Evolutionary conservation across 1,139 yeast species (phyloP), one percentile per base, ranked within the genome.

Genomic region (Yamadazyma atmosphaerica): DNA sequence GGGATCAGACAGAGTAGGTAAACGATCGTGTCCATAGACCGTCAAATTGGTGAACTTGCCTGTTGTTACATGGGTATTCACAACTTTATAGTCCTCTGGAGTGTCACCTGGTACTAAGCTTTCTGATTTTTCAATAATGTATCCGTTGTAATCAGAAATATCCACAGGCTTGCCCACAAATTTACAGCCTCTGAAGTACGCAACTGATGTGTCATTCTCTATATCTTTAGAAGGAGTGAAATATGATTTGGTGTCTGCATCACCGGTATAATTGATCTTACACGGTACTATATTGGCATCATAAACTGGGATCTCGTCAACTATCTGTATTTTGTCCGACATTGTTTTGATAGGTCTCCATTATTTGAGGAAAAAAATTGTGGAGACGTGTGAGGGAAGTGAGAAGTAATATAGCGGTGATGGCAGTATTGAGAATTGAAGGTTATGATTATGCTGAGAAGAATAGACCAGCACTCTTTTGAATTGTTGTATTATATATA

Each of bases 121-220:
- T 39, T 69, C 75, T 2, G 62, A 50, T 34, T 58, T 54, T 34
- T 60, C 59, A 16, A 67, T 40, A 3, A 69, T 39, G 41, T 59
- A 65, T 0, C 74, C 75, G 1, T 45, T 49, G 36, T 60, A 51
- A 15, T 51, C 33, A 0, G 49, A 40, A 11, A 68, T 49, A 7
- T 52, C 50, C 1, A 61, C 35, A 4, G 47, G 39, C 28, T 53
- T 55, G 0, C 74, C 75, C 4, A 65, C 54, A 13, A 71, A 50
- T 40, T 61, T 63, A 42, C 69, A 60, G 1, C 77, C 77, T 50
- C 77, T 53, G 42, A 67, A 70, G 43, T 60, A 65, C 6, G 72
- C 69, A 1, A 56, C 51, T 4, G 17, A 32, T 15, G 51, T 45
- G 2, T 47, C 58, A 4, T 48, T 46, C 35, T 59, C 60, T 5